These are phyloP conservation scores for Heracleum sosnowskyi DNA, from an alignment of 129 eudicot genomes.

Conservation along the genomic window DNA sequence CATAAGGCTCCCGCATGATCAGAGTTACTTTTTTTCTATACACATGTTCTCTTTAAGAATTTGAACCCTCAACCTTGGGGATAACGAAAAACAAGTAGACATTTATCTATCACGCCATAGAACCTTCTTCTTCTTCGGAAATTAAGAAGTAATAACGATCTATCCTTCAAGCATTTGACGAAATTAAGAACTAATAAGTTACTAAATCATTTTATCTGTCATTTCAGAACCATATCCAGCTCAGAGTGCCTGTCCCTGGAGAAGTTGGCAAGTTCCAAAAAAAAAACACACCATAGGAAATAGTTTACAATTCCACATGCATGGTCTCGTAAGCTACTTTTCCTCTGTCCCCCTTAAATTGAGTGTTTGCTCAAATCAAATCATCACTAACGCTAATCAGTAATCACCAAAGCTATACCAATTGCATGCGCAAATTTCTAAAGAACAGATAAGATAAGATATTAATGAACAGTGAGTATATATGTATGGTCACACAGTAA, in stretches of 20 bases:
- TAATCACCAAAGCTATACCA: background rate
- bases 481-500: background rate
- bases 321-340: conserved; percentile 18
- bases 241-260: conserved; percentile 16
- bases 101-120: background rate
- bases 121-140: background rate
- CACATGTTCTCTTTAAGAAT: too few species aligned
- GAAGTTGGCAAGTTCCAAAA: background rate
- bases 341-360: conserved; percentile 9
- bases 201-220: background rate
- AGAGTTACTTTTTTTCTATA: background rate
- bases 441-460: background rate
- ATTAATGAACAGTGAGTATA: background rate
- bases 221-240: conserved; percentile 13
- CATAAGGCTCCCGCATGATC: background rate
- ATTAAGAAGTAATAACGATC: background rate
- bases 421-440: background rate
- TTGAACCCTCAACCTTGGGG: background rate
- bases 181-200: background rate
- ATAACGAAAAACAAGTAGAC: background rate
- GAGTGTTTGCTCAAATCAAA: background rate
- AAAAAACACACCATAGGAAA: background rate
- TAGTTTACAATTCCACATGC: conserved; percentile 19
- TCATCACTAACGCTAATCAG: background rate
- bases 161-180: background rate